These are phyloP conservation scores for Hygrocybe coccinea DNA, from an alignment of 768 basidiomycete genomes.

Conservation along the genomic window DNA sequence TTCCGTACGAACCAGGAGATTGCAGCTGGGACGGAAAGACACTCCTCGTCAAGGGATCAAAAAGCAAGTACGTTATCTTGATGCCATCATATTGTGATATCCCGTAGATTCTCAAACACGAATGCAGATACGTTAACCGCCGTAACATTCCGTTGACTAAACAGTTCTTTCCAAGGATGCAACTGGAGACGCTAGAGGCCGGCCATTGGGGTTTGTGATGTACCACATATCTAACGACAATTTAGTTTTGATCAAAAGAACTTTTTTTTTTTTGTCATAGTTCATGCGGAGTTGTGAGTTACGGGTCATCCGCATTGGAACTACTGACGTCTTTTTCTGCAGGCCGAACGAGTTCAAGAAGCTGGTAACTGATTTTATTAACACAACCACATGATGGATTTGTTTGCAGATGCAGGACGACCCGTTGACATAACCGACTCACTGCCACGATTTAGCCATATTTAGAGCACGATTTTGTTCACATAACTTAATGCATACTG, in stretches of 20 bases:
- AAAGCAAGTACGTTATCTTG: slow-evolving; percentile 53
- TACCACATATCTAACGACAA: not conserved
- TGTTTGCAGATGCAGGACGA: too few relatives aligned
- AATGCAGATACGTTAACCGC: slow-evolving; percentile 64
- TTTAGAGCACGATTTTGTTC: too few relatives aligned
- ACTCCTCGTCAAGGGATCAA: slow-evolving; percentile 73
- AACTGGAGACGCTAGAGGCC: slow-evolving; percentile 59
- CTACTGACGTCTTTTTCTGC: not conserved
- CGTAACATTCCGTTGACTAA: slow-evolving; percentile 58
- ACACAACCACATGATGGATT: too few relatives aligned
- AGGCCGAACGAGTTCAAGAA: slow-evolving; percentile 57
- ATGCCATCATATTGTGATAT: not conserved
- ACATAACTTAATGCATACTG: too few relatives aligned
- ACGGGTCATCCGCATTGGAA: not conserved
- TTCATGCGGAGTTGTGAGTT: slow-evolving; percentile 72
- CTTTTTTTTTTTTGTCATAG: slow-evolving; percentile 38
- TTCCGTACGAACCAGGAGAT: slow-evolving; percentile 64
- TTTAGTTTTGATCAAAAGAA: not conserved
- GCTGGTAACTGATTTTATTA: slow-evolving; percentile 29
- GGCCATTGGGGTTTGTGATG: slow-evolving; percentile 78
- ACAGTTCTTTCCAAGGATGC: slow-evolving; percentile 69
- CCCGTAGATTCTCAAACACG: not conserved
- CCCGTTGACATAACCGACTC: too few relatives aligned
- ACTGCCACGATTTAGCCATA: too few relatives aligned
- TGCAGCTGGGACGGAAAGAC: slow-evolving; percentile 53